These are phyloP conservation scores for Lactifluus piperatus DNA, from an alignment of 768 basidiomycete species.

Conservation along the genomic window DNA sequence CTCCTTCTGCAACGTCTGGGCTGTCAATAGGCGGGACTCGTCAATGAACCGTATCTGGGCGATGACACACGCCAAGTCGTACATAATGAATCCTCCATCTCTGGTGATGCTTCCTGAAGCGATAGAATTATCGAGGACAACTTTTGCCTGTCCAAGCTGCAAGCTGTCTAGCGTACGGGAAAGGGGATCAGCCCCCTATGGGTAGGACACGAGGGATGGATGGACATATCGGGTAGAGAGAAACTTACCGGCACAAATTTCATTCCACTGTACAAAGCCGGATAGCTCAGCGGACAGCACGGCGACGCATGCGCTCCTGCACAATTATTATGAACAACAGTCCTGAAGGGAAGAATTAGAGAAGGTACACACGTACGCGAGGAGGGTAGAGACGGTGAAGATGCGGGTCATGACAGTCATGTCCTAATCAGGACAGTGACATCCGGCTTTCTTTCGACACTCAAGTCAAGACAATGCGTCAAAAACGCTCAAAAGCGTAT, in stretches of 20 bases:
- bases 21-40: slow-evolving; percentile 29
- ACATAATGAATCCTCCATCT: slow-evolving; percentile 64
- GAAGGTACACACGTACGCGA: slow-evolving; percentile 2
- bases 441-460: neutral
- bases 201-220: neutral
- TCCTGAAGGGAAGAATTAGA: no score
- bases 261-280: slow-evolving; percentile 64
- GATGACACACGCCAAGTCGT: slow-evolving; percentile 22
- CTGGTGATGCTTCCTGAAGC: slow-evolving; percentile 43
- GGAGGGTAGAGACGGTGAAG: slow-evolving; percentile 1
- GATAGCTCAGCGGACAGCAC: slow-evolving; percentile 43
- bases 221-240: no score
- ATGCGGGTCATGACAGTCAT: slow-evolving; percentile 5
- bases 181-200: slow-evolving; percentile 10
- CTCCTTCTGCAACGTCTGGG: slow-evolving; percentile 57
- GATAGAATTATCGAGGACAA: slow-evolving; percentile 51
- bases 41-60: neutral
- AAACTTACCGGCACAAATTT: slow-evolving; percentile 49
- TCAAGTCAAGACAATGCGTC: slow-evolving; percentile 53
- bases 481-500: slow-evolving; percentile 93
- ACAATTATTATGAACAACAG: neutral
- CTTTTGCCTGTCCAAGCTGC: slow-evolving; percentile 48
- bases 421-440: slow-evolving; percentile 8
- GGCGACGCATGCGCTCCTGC: slow-evolving; percentile 4
- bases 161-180: slow-evolving; percentile 18